Conservation (phyloP, 2,329 filamentous ascomycete genomes). For the Ascocoryne sarcoides region DNA sequence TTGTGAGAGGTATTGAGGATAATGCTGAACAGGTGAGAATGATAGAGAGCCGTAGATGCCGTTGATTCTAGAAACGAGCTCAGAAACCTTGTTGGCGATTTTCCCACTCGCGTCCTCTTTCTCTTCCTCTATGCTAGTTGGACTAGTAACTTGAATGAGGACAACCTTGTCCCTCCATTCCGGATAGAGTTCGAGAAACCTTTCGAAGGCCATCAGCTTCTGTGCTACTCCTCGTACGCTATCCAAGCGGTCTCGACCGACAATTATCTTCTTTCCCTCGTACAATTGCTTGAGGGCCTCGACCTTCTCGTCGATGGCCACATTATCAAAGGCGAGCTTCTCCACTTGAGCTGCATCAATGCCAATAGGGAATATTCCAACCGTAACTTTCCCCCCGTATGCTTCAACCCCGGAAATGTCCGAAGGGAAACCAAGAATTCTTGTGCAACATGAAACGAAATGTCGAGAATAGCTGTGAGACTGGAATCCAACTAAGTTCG, state of each 20-base stretch:
- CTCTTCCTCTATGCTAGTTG: slow-evolving; percentile 70
- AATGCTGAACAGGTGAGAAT: slow-evolving; percentile 88
- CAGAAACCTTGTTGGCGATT: slow-evolving; percentile 80
- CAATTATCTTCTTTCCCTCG: slow-evolving; percentile 86
- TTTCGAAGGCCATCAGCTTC: slow-evolving; percentile 89
- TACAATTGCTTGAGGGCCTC: slow-evolving; percentile 67
- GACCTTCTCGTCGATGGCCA: slow-evolving; percentile 63
- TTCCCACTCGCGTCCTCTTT: slow-evolving; percentile 70
- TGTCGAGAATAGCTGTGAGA: slow-evolving; percentile 92
- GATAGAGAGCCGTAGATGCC: slow-evolving; percentile 80
- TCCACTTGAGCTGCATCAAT: slow-evolving; percentile 81
- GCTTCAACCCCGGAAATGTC: slow-evolving; percentile 79
- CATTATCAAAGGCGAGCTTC: slow-evolving; percentile 61
- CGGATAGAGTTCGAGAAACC: slow-evolving; percentile 82
- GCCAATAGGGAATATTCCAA: slow-evolving; percentile 90
- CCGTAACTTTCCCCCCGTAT: slow-evolving; percentile 79
- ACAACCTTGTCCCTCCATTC: slow-evolving; percentile 91
- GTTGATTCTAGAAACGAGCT: slow-evolving; percentile 86
- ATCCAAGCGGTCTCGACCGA: slow-evolving; percentile 88
- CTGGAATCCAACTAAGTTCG: slow-evolving; percentile 92
- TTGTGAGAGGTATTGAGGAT: slow-evolving; percentile 81
- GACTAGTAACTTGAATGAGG: slow-evolving; percentile 89
- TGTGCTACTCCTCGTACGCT: slow-evolving; percentile 90
- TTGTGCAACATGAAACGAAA: slow-evolving; percentile 88
- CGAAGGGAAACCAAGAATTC: slow-evolving; percentile 83